phyloP scores from a whole-genome alignment of 148 eudicot genomes.

The Cornus controversa region DNA sequence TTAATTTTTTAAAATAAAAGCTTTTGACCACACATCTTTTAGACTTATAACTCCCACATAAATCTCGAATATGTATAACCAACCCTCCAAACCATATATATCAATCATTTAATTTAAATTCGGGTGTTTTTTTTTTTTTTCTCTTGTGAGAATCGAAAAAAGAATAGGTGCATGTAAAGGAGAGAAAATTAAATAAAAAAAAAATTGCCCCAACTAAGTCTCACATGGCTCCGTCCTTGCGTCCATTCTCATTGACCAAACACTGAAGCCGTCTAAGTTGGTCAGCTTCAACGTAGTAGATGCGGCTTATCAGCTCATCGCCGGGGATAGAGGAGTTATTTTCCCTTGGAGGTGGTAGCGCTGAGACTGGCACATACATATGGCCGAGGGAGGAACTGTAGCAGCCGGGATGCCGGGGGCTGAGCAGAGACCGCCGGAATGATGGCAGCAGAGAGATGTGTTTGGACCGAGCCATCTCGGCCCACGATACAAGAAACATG shows the following conservation, averaged over 20 bases:
- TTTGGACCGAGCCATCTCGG: conserved; percentile 40
- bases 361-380: conserved; percentile 40
- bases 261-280: conserved; percentile 39
- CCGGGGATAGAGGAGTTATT: background rate
- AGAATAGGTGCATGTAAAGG: no score
- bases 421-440: conserved; percentile 50
- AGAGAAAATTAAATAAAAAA: no score
- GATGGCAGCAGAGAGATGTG: conserved; percentile 34
- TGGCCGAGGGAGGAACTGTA: conserved; percentile 22
- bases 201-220: no score
- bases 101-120: no score
- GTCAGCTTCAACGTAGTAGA: conserved; percentile 41
- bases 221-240: no score
- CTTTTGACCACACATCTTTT: no score
- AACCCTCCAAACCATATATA: no score
- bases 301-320: conserved; percentile 41
- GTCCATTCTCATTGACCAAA: conserved; percentile 9
- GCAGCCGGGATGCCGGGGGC: conserved; percentile 42
- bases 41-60: no score
- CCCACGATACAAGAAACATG: conserved; percentile 82
- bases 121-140: no score
- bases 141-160: no score
- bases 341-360: conserved; percentile 14
- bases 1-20: no score
- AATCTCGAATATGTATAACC: no score